Evolutionary conservation across 2,329 filamentous ascomycete species (phyloP).

Genomic region (Alternaria ethzedia): DNA sequence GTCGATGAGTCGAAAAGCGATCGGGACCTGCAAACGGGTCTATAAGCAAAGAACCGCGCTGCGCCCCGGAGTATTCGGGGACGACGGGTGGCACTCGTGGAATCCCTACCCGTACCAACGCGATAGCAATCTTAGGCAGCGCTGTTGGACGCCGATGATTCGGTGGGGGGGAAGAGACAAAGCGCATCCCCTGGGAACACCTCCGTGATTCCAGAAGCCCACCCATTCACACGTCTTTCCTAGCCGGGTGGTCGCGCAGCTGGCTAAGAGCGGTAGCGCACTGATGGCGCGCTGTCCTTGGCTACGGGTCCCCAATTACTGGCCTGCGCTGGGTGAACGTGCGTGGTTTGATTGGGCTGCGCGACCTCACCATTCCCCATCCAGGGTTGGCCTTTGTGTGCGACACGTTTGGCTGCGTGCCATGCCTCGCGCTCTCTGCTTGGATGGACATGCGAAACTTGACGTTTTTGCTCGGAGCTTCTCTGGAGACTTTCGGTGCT

Average conservation of each 20-base stretch:
- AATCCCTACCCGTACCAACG: conserved; percentile 1
- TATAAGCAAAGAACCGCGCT: conserved; percentile 21
- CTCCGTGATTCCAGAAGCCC: conserved; percentile 10
- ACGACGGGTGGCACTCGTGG: conserved; percentile 22
- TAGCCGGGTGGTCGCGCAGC: conserved; percentile 16
- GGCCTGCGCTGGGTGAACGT: conserved; percentile 13
- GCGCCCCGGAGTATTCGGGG: conserved; percentile 12
- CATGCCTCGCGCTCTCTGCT: conserved; percentile 14
- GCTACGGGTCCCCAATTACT: conserved; percentile 21
- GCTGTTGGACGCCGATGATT: conserved; percentile 17
- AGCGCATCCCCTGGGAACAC: conserved; percentile 1
- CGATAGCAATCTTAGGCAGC: conserved; percentile 15
- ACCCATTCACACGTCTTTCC: conserved; percentile 24
- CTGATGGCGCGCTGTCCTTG: conserved; percentile 7
- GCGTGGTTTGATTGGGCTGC: conserved; percentile 24
- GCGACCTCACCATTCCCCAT: conserved; percentile 2
- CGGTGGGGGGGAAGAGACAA: conserved; percentile 17
- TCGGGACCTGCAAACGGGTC: conserved; percentile 18
- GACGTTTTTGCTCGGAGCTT: conserved; percentile 11
- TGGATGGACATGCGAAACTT: conserved; percentile 4
- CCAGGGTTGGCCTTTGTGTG: conserved; percentile 1
- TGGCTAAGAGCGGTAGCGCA: conserved; percentile 10
- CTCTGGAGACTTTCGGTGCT: conserved; percentile 11
- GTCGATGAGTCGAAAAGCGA: conserved; percentile 14
- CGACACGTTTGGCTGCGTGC: conserved; percentile 14